These are phyloP conservation scores for Hirsutella minnesotensis DNA, from an alignment of 2,329 filamentous ascomycete genomes.

Conservation along the genomic window DNA sequence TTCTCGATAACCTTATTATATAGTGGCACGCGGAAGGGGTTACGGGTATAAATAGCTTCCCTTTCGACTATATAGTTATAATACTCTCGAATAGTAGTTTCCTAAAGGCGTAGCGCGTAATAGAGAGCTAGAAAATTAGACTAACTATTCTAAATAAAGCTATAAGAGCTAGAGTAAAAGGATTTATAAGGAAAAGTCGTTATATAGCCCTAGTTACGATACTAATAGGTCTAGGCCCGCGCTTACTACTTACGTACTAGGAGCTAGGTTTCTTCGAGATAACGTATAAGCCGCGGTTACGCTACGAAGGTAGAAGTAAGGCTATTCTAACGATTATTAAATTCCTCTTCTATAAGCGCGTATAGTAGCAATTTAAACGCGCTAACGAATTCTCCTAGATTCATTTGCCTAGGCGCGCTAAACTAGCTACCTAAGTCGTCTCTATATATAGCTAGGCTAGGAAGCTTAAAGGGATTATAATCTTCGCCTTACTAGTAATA, in stretches of 20 bases:
- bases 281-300: background rate
- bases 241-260: background rate
- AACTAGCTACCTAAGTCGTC: background rate
- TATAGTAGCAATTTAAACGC: background rate
- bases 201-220: background rate
- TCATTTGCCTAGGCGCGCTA: no score
- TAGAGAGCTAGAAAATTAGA: background rate
- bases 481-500: background rate
- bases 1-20: background rate
- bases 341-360: background rate
- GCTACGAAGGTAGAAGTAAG: background rate
- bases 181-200: background rate
- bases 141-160: background rate
- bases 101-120: background rate
- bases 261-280: background rate
- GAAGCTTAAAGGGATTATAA: background rate
- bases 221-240: background rate
- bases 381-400: background rate
- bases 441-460: background rate
- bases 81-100: background rate
- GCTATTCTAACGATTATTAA: background rate
- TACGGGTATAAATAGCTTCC: background rate
- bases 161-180: background rate
- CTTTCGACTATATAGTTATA: background rate
- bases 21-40: background rate